These are phyloP conservation scores for Termitomyces sp. DNA, from an alignment of 768 basidiomycete genomes.

Conservation along the genomic window DNA sequence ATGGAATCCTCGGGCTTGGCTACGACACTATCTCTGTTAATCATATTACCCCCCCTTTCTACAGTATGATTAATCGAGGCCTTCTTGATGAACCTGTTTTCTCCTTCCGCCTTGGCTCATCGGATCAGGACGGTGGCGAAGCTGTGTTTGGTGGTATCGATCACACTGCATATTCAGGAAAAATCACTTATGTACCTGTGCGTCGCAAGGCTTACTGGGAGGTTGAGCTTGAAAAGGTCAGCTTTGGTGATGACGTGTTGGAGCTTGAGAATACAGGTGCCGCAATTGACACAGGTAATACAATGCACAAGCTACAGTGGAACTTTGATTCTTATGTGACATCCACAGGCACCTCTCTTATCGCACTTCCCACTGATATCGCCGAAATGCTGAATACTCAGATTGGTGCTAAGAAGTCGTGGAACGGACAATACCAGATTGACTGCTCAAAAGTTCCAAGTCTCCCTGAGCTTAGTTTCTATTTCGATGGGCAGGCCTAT, in stretches of 20 bases:
- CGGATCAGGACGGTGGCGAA: conserved; percentile 87
- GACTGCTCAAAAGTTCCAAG: conserved; percentile 82
- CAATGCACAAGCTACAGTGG: background rate
- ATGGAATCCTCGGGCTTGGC: conserved; percentile 90
- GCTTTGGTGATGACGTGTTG: conserved; percentile 81
- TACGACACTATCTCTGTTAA: conserved; percentile 97
- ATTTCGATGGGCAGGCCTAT: conserved; percentile 77
- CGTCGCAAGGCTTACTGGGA: conserved; percentile 98
- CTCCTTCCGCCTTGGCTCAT: conserved; percentile 87
- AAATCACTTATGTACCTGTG: conserved; percentile 82
- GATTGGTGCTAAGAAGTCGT: conserved; percentile 90
- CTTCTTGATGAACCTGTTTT: conserved; percentile 86
- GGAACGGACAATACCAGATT: conserved; percentile 94
- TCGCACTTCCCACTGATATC: conserved; percentile 88
- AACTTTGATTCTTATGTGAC: conserved; percentile 14
- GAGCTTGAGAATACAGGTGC: conserved; percentile 93
- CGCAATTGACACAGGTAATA: conserved; percentile 79
- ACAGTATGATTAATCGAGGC: conserved; percentile 80
- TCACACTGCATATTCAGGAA: conserved; percentile 65
- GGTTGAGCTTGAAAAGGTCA: conserved; percentile 84
- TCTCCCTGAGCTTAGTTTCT: conserved; percentile 82
- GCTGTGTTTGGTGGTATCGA: conserved; percentile 93
- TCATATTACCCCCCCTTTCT: conserved; percentile 89
- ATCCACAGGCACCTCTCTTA: conserved; percentile 92
- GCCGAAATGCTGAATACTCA: conserved; percentile 97